Evolutionary conservation across 1,139 yeast genomes (phyloP).

Genomic region (Magnusiomyces tetraspermus): DNA sequence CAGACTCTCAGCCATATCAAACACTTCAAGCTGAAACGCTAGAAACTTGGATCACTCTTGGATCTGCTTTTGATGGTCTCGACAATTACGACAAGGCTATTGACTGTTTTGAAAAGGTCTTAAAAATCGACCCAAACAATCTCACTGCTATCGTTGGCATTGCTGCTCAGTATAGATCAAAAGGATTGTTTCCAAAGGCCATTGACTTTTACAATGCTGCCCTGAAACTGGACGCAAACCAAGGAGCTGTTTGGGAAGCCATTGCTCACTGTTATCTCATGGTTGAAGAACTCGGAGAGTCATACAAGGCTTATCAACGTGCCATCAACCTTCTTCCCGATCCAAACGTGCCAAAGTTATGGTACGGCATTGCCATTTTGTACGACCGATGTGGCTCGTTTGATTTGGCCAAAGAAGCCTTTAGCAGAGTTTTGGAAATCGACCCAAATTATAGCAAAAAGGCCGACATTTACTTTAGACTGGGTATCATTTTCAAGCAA

Average conservation of each 20-base stretch:
- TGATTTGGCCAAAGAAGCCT: slow-evolving; percentile 97
- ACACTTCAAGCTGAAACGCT: slow-evolving; percentile 49
- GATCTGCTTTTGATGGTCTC: slow-evolving; percentile 78
- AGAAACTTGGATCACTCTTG: slow-evolving; percentile 85
- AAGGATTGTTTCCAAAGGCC: slow-evolving; percentile 87
- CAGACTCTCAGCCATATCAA: slow-evolving; percentile 37
- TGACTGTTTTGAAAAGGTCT: slow-evolving; percentile 76
- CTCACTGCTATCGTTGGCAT: slow-evolving; percentile 75
- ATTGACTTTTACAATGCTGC: slow-evolving; percentile 91
- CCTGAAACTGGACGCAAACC: slow-evolving; percentile 57
- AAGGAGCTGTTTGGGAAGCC: slow-evolving; percentile 96
- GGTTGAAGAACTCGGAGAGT: slow-evolving; percentile 92
- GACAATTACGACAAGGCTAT: slow-evolving; percentile 87
- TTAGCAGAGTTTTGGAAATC: slow-evolving; percentile 86
- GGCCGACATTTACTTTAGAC: slow-evolving; percentile 86
- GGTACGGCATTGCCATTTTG: slow-evolving; percentile 97
- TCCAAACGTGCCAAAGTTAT: slow-evolving; percentile 89
- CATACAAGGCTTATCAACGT: slow-evolving; percentile 93
- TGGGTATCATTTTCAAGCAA: slow-evolving; percentile 93
- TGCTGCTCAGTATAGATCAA: slow-evolving; percentile 78
- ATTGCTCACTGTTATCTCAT: slow-evolving; percentile 93
- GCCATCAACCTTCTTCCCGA: slow-evolving; percentile 85
- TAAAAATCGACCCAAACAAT: slow-evolving; percentile 77
- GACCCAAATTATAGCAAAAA: slow-evolving; percentile 96
- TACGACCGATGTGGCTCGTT: slow-evolving; percentile 95